Conservation (phyloP, 108 stramenopile genomes). For the Epithemia pelagica region DNA sequence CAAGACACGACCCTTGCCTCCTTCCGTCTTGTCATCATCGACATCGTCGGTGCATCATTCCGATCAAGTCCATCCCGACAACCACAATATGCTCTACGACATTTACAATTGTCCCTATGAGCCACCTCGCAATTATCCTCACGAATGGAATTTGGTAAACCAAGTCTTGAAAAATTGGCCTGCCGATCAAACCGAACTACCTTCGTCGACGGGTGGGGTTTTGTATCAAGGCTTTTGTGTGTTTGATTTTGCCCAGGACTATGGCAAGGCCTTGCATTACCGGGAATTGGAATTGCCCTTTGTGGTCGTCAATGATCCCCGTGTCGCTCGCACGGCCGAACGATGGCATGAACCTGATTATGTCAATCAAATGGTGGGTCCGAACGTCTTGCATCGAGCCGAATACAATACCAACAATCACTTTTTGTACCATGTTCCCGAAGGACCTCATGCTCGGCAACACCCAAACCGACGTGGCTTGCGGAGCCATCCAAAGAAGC, state of each 20-base stretch:
- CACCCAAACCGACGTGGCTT: neutral
- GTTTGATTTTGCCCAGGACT: conserved; percentile 79
- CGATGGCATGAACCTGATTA: conserved; percentile 82
- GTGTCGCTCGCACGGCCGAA: conserved; percentile 61
- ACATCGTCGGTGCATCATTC: neutral
- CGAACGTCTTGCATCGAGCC: conserved; percentile 36
- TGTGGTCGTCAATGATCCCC: conserved; percentile 87
- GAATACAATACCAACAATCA: conserved; percentile 88
- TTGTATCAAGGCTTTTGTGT: conserved; percentile 75
- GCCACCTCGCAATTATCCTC: conserved; percentile 71
- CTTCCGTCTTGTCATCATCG: neutral
- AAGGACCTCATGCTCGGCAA: neutral
- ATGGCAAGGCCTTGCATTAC: conserved; percentile 77
- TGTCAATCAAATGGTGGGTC: conserved; percentile 62
- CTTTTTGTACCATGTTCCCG: conserved; percentile 88
- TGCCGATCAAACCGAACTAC: neutral
- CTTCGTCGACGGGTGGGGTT: neutral
- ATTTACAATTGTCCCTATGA: conserved; percentile 71
- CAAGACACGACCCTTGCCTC: neutral
- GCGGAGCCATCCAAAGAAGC: too few relatives aligned
- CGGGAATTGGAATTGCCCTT: conserved; percentile 92
- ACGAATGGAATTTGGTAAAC: conserved; percentile 37
- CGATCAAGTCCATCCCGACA: neutral
- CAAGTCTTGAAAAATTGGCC: neutral
- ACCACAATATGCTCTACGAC: conserved; percentile 39